Conservation (phyloP, 148 eudicot genomes). For the Silene latifolia region DNA sequence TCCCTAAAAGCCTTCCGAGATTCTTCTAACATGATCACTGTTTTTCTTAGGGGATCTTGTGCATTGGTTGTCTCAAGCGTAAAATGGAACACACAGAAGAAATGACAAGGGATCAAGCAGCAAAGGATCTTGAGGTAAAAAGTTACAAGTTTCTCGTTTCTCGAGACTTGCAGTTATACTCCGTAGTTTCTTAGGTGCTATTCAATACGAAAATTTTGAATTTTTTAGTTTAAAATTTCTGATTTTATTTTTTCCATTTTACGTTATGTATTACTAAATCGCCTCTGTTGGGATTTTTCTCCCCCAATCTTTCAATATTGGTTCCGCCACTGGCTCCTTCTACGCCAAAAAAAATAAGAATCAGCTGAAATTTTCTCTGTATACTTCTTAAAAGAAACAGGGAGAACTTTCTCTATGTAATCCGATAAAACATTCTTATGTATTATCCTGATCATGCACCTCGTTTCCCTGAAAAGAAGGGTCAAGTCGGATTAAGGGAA, state of each 20-base stretch:
- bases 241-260: no score
- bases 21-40: not conserved
- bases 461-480: not conserved
- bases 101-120: constrained; percentile 63
- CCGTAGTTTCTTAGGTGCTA: not conserved
- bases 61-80: constrained; percentile 82
- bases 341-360: not conserved
- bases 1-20: not conserved
- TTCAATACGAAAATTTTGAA: not conserved
- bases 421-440: not conserved
- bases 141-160: not conserved
- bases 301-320: no score
- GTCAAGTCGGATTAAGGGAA: not conserved
- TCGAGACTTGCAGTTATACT: not conserved
- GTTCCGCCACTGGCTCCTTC: not conserved
- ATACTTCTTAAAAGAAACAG: not conserved
- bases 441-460: not conserved
- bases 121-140: constrained; percentile 67
- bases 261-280: no score
- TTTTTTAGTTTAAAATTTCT: no score
- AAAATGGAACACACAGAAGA: constrained; percentile 56
- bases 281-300: no score
- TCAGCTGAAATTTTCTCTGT: no score
- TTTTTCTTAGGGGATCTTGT: constrained; percentile 60
- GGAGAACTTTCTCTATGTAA: not conserved